Evolutionary conservation across 2,329 filamentous ascomycete species (phyloP).

Genomic region (Chalaropsis thielavioides): DNA sequence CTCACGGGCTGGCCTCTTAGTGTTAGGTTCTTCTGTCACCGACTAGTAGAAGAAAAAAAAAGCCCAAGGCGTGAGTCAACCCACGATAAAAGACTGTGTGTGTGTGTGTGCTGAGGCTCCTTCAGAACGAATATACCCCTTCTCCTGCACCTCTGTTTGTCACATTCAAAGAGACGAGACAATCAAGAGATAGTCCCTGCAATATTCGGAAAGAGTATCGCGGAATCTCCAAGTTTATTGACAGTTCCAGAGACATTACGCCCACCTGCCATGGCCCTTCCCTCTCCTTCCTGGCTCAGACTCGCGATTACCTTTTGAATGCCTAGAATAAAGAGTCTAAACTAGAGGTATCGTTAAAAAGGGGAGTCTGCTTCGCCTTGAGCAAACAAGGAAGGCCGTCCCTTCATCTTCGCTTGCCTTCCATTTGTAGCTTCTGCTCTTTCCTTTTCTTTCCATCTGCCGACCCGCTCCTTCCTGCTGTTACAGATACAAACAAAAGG

Average conservation of each 20-base stretch:
- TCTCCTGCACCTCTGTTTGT: background rate
- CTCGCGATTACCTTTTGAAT: background rate
- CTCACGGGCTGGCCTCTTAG: slow-evolving; percentile 3
- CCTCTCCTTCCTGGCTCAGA: background rate
- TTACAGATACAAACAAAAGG: background rate
- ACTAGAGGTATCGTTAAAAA: background rate
- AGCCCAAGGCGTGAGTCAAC: background rate
- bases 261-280: background rate
- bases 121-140: background rate
- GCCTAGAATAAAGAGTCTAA: background rate
- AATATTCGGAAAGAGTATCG: background rate
- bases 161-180: background rate
- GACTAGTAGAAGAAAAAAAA: background rate
- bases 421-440: background rate
- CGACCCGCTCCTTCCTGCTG: background rate
- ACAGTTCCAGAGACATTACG: background rate
- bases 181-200: background rate
- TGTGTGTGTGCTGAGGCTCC: background rate
- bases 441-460: background rate
- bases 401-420: background rate
- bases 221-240: background rate
- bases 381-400: background rate
- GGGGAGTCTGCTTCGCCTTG: background rate
- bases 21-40: background rate
- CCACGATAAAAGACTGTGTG: background rate